Base-by-base conservation (phyloP, 495 filamentous ascomycete genomes). In the Aspergillus steynii region DNA sequence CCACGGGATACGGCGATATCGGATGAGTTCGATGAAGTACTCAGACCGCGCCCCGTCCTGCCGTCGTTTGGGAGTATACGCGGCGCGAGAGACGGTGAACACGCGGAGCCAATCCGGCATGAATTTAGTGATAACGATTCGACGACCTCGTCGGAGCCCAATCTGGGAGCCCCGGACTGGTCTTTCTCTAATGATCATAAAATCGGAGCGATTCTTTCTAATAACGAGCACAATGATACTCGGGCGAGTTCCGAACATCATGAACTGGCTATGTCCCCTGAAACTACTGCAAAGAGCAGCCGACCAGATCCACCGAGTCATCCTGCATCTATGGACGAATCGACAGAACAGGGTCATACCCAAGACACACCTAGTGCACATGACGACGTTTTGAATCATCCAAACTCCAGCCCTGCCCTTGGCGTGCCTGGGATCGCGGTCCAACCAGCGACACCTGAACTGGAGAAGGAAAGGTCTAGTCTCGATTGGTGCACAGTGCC, bases 41-140 rank as follows among this genome's bases (percentile, higher is more conserved):
- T 96, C 79, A 87, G 87, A 62, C 91, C 92, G 27, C 82, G 89
- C 8, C 90, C 89, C 5, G 85, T 84, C 1, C 77, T 96, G 25
- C 92, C 92, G 8, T 92, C 88, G 25, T 96, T 96, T 73, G 92
- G 91, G 25, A 94, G 91, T 68, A 81, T 96, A 42, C 83, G 91
- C 48, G 76, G 69, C 25, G 70, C 59, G 37, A 75, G 75, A 15
- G 71, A 79, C 29, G 64, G 71, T 45, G 68, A 62, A 7, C 61
- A 66, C 1, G 51, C 55, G n/a, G 61, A 60, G 0, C 54, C 63
- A 26, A 50, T 53, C 1, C 61, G 66, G 32, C 69, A 71, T n/a
- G 57, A 68, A 26, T 69, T 60, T 51, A 79, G 70, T 56, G 75
- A 77, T 50, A 77, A 73, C 58, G 76, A 75, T 47, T 79, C 77